phyloP scores from a whole-genome alignment of 1,139 yeast genomes.

The Yueomyces sp. region DNA sequence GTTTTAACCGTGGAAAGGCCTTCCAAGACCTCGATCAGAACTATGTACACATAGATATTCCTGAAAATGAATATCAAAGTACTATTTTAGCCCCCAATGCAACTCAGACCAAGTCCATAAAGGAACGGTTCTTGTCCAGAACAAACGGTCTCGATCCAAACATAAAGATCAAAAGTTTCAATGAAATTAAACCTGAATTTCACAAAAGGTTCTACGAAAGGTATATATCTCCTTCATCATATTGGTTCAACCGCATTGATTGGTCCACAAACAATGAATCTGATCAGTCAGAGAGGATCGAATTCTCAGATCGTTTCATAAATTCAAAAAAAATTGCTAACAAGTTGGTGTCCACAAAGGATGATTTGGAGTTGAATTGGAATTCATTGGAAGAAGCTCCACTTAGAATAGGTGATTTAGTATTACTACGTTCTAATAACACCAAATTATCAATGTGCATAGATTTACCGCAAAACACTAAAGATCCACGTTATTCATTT shows the following conservation, averaged over 20 bases:
- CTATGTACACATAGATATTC: too few relatives aligned
- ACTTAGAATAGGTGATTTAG: slow-evolving; percentile 34
- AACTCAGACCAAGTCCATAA: slow-evolving; percentile 1
- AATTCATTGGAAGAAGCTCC: slow-evolving; percentile 13
- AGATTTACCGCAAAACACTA: slow-evolving; percentile 28
- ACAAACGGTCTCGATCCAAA: slow-evolving; percentile 20
- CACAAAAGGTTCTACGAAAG: slow-evolving; percentile 10
- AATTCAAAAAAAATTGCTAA: too few relatives aligned
- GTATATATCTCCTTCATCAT: slow-evolving; percentile 14
- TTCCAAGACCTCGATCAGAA: too few relatives aligned
- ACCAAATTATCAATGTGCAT: slow-evolving; percentile 32
- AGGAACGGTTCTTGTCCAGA: slow-evolving; percentile 7
- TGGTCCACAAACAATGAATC: not conserved
- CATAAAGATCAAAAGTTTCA: slow-evolving; percentile 13
- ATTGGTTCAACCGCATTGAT: slow-evolving; percentile 10
- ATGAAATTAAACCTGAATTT: slow-evolving; percentile 11
- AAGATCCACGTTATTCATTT: slow-evolving; percentile 41
- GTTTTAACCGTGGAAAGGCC: too few relatives aligned
- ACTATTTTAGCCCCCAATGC: too few relatives aligned
- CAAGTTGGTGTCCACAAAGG: not conserved
- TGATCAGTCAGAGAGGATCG: too few relatives aligned
- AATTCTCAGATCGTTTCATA: too few relatives aligned
- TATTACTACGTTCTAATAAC: slow-evolving; percentile 26
- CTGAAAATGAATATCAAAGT: too few relatives aligned
- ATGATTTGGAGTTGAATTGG: slow-evolving; percentile 4